Base-by-base conservation (phyloP, 257 asterid species). In the Fraxinus americana region DNA sequence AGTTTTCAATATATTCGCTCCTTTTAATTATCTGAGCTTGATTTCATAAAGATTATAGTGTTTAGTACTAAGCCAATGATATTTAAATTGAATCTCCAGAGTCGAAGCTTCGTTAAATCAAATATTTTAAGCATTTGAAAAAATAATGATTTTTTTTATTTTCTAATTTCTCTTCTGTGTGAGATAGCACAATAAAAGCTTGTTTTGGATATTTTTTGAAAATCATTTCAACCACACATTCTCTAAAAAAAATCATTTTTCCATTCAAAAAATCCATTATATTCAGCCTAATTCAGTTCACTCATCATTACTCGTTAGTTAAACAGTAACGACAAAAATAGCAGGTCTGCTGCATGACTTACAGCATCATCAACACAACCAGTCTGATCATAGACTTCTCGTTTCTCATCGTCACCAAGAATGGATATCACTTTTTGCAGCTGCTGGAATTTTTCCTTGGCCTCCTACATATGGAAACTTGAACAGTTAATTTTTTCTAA, bases 391-490 rank as follows among this genome's bases (percentile, higher is more conserved):
- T 92, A 94, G 17, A 94, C 89, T 71, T 97, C 94, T 72, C 98
- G 95, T 76, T 94, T 94, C 81, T 92, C 99, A 80, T 87, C 97
- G 67, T 94, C 97, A 11, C 98, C 98, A 70, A 94, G 97, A 75
- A 94, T 82, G 38, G 99, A 85, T 67, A 94, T 91, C 79, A 94
- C 98, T 87, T 91, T 91, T 80, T 95, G 99, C 82, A 95, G 86
- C 86, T 93, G 96, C 92, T 93, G 99, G 82, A 95, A 95, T 82
- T 91, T 95, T 82, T 95, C 98, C 85, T 95, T 95, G 63, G 99
- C 99, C 75, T 90, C 96, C 99, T 94, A 75, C 75, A 80, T 12
- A 67, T 35, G 70, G 75, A 79, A 71, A 39, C 17, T 35, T 39
- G 67, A 76, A 78, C 21, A 2, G 39, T 81, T 43, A 61, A 68